phyloP scores from a whole-genome alignment of 2,329 filamentous ascomycete genomes.

The Penicillium janthinellum region DNA sequence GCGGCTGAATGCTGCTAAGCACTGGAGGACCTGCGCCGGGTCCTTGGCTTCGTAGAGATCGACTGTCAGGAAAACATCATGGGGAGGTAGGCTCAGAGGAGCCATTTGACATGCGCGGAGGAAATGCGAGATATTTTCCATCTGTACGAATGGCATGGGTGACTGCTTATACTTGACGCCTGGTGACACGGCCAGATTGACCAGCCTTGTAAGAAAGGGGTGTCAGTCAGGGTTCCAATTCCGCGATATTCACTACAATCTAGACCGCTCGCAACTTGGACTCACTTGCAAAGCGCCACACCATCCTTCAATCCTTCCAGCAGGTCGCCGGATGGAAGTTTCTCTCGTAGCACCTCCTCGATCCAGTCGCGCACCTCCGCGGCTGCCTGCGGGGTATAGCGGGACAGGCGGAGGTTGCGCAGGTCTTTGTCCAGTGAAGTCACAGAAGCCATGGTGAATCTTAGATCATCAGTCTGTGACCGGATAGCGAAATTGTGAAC shows the following conservation, averaged over 20 bases:
- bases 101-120: slow-evolving; percentile 81
- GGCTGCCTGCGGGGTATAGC: slow-evolving; percentile 88
- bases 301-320: slow-evolving; percentile 88
- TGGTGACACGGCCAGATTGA: slow-evolving; percentile 76
- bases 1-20: slow-evolving; percentile 86
- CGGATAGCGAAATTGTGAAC: background rate
- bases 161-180: slow-evolving; percentile 89
- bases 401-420: slow-evolving; percentile 86
- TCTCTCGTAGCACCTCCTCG: slow-evolving; percentile 74
- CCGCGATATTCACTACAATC: background rate
- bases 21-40: slow-evolving; percentile 92
- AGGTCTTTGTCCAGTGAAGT: slow-evolving; percentile 93
- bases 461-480: background rate
- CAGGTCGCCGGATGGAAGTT: slow-evolving; percentile 72
- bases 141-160: slow-evolving; percentile 96
- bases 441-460: slow-evolving; percentile 80
- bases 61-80: slow-evolving; percentile 96
- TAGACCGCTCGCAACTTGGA: background rate
- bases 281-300: slow-evolving; percentile 86
- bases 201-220: slow-evolving; percentile 59
- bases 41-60: slow-evolving; percentile 96
- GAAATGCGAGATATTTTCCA: slow-evolving; percentile 99
- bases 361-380: slow-evolving; percentile 87
- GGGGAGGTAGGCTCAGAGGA: slow-evolving; percentile 83
- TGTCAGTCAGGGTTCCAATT: slow-evolving; percentile 27